Conservation (phyloP, 2,329 filamentous ascomycete species). For the Simplicillium aogashimaense region DNA sequence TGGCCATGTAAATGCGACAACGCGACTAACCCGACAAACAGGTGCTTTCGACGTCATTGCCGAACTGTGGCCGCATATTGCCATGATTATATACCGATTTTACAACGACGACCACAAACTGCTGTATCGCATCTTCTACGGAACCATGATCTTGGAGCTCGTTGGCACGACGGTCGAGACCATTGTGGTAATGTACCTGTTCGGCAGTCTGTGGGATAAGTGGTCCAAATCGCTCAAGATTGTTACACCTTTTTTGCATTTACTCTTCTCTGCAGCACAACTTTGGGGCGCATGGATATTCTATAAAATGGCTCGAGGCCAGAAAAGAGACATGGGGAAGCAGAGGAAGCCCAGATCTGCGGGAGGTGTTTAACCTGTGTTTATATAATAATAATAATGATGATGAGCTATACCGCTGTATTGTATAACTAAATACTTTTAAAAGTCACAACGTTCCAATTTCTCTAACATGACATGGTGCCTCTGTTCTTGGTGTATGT, state of each 20-base stretch:
- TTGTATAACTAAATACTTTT: too few relatives aligned
- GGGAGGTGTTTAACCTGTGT: too few relatives aligned
- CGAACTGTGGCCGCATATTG: constrained; percentile 7
- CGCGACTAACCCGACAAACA: neutral
- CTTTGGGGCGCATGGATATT: constrained; percentile 7
- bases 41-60: constrained; percentile 6
- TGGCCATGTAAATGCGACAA: neutral
- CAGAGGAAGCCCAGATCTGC: too few relatives aligned
- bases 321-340: constrained; percentile 2
- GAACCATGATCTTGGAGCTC: constrained; percentile 3
- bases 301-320: constrained; percentile 5
- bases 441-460: too few relatives aligned
- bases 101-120: constrained; percentile 3
- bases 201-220: constrained; percentile 6
- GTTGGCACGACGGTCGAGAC: constrained; percentile 4
- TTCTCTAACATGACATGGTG: too few relatives aligned
- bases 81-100: constrained; percentile 6
- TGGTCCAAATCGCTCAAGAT: constrained; percentile 4
- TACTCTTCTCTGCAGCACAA: constrained; percentile 5
- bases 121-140: constrained; percentile 4
- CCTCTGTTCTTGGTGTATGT: too few relatives aligned
- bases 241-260: constrained; percentile 4
- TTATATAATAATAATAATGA: too few relatives aligned
- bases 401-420: too few relatives aligned
- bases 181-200: constrained; percentile 5